Percentiles rank a stretch among this genome's conserved stretches.
Evolutionary conservation across 176 grass and related monocot species (phyloP).

Genomic region (Aegilops tauschii): DNA sequence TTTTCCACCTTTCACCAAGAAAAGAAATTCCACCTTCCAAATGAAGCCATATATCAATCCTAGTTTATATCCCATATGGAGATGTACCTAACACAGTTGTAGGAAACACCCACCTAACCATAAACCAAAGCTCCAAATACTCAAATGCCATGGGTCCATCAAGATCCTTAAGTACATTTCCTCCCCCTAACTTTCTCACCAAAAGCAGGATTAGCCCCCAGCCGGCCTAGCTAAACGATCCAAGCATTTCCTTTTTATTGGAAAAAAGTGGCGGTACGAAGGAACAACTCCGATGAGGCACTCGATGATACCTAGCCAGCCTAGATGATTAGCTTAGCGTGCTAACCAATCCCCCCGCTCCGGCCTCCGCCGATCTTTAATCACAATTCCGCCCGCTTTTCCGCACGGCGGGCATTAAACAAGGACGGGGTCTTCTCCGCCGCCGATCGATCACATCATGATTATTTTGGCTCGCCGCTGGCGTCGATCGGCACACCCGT

Average conservation of each 20-base stretch:
- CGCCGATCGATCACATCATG: constrained; percentile 32
- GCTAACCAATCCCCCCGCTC: background rate
- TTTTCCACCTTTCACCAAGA: background rate
- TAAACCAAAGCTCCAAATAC: constrained; percentile 10
- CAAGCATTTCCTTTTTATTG: constrained; percentile 31
- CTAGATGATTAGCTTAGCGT: constrained; percentile 30
- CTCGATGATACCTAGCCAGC: constrained; percentile 21
- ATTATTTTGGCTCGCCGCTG: constrained; percentile 12
- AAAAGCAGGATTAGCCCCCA: constrained; percentile 29
- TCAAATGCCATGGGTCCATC: constrained; percentile 25
- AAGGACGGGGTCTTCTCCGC: constrained; percentile 28
- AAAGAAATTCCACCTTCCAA: background rate
- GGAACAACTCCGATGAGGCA: constrained; percentile 35
- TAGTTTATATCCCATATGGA: background rate
- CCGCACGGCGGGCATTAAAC: constrained; percentile 30
- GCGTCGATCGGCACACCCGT: background rate
- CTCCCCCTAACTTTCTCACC: constrained; percentile 10
- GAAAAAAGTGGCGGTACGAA: background rate
- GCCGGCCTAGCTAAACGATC: constrained; percentile 38
- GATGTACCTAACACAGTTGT: background rate
- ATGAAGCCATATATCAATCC: background rate
- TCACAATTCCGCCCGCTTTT: background rate
- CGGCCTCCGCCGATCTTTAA: constrained; percentile 8
- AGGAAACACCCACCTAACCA: background rate
- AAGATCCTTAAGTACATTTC: constrained; percentile 14